Base-by-base conservation (phyloP, 2,329 filamentous ascomycete species). In the Colletotrichum endophyticum region DNA sequence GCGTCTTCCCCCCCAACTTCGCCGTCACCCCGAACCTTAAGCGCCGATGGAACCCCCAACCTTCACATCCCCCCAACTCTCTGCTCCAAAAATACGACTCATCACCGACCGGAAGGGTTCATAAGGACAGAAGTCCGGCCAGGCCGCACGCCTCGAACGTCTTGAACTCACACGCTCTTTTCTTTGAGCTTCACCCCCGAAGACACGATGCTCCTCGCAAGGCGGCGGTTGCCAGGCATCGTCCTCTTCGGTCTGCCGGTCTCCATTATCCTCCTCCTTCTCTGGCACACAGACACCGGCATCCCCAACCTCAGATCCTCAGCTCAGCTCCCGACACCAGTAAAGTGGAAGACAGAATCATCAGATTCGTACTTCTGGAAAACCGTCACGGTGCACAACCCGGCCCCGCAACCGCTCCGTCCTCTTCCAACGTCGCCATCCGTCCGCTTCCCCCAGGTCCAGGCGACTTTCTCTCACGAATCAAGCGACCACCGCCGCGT, bases 391-490 rank as follows among this genome's bases (percentile, higher is more conserved):
- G 73, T 76, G 61, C 73, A 79, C 57, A 70, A 78, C 28, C 79
- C 79, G 3, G 73, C 79, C 22, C 72, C 79, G 3, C 32, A 77
- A 1, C 78, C 80, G 13, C 78, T 84, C 15, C 82, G 79, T 19
- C 79, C 80, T 7, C 79, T 86, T 13, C 85, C 84, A n/a, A 81
- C 81, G 0, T 76, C 76, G 0, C 62, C 79, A 30, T 82, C 83
- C 0, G 68, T 80, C 34, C 78, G 63, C 25, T 83, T 83, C 62
- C 84, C 85, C 49, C 80, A 79, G 64, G 80, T 86, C 28, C 85
- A 86, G 76, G 78, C 82, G 4, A 69, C 72, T 0, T 85, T 85
- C 66, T 57, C 72, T 1, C 62, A 76, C 5, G 81, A 85, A 69
- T 75, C 81, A 8, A 59, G 73, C 73, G 28, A 72, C 39, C 71